Base-by-base conservation (phyloP, 2,329 filamentous ascomycete genomes). In the Cytospora piceae region DNA sequence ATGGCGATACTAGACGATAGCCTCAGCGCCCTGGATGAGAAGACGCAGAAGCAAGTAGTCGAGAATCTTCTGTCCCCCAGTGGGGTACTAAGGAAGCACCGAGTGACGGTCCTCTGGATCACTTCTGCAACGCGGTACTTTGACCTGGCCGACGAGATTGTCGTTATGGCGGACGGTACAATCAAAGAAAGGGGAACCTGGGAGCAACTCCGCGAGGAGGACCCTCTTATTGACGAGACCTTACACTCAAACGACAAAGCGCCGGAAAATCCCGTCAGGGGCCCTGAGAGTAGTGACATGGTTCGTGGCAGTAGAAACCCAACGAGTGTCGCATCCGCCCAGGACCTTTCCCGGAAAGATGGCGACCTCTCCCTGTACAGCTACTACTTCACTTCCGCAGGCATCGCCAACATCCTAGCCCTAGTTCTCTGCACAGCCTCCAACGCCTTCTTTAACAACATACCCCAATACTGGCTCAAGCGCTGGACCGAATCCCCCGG, bases 121-220 rank as follows among this genome's bases (percentile, higher is more conserved):
- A 73, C 73, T 2, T 78, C 76, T n/a, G n/a, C 29, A 74, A 75
- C 73, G 2, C 72, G 76, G 34, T 73, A 78, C 59, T 78, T 82
- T 15, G 71, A 75, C 22, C 67, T 78, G 7, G 78, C 77, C 11
- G 79, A 83, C 69, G 72, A 79, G 7, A 71, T 83, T 14, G 67
- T 83, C 20, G 71, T 80, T 4, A 74, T 83, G 1, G 73, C 75
- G 52, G 55, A 74, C 55, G 73, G 74, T 2, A 71, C 68, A 0
- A 0, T 82, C 9, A 65, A 70, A 11, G 75, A 80, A 32, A 77
- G 79, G 67, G 80, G 81, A 1, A 67, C 66, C 14, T 82, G 79
- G 72, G 71, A 76, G 7, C 71, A 74, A 2, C 69, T 82, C 17
- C 73, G 74, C 53, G 61, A 67, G 2, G 72, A 74, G 20, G 69